Percentiles rank a stretch among this genome's conserved stretches.
phyloP scores from a whole-genome alignment of 805 yeast species.

The Candida krabiensis region DNA sequence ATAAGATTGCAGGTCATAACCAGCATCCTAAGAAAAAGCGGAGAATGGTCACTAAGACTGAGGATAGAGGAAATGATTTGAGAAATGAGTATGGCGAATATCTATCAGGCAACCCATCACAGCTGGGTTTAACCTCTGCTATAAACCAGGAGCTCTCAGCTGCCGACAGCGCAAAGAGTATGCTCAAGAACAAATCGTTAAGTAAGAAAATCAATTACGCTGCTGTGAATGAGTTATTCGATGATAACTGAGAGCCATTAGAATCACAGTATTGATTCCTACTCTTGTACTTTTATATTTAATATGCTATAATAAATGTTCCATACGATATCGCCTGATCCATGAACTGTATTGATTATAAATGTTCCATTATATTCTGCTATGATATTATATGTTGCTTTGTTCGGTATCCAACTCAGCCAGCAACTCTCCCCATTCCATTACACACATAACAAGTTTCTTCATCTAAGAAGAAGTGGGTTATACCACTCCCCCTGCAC shows the following conservation, averaged over 20 bases:
- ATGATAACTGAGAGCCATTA: conserved; percentile 19
- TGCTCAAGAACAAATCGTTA: conserved; percentile 72
- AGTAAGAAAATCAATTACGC: conserved; percentile 90
- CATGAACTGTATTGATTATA: too few relatives aligned
- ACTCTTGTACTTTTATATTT: too few relatives aligned
- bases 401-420: neutral
- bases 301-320: too few relatives aligned
- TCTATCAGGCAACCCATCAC: conserved; percentile 22
- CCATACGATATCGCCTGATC: too few relatives aligned
- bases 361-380: neutral
- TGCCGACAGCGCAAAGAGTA: conserved; percentile 74
- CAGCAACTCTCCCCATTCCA: conserved; percentile 61
- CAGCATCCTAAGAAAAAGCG: conserved; percentile 52
- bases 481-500: conserved; percentile 66
- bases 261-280: too few relatives aligned
- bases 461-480: conserved; percentile 55
- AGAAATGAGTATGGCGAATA: conserved; percentile 28
- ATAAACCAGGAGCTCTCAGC: conserved; percentile 57
- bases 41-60: conserved; percentile 26
- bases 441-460: conserved; percentile 63
- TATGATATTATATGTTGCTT: neutral
- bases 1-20: conserved; percentile 77
- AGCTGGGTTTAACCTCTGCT: conserved; percentile 39
- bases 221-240: conserved; percentile 61
- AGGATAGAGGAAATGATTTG: conserved; percentile 25